Evolutionary conservation across 768 basidiomycete genomes (phyloP).

Genomic region (Trametes cinnabarina): DNA sequence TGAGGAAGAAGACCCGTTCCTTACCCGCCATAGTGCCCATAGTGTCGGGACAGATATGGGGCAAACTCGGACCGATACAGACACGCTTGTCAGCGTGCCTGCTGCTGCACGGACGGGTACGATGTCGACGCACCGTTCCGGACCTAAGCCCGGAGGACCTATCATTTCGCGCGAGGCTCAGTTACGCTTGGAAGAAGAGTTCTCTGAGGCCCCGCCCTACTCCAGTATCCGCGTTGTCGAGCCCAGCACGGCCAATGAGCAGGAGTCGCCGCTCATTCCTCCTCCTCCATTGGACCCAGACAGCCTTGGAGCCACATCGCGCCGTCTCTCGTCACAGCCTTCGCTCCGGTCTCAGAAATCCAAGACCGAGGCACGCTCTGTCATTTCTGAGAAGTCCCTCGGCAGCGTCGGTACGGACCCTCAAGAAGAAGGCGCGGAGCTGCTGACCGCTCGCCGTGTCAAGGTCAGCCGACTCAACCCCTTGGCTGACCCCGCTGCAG

Average conservation of each 20-base stretch:
- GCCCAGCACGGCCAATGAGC: conserved; percentile 23
- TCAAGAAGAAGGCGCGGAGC: conserved; percentile 43
- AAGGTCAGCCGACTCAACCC: conserved; percentile 35
- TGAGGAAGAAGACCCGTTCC: conserved; percentile 66
- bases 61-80: conserved; percentile 26
- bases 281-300: conserved; percentile 39
- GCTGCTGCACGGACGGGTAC: conserved; percentile 20
- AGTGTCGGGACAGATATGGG: conserved; percentile 23
- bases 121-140: conserved; percentile 12
- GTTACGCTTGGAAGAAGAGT: conserved; percentile 34
- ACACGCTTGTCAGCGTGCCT: conserved; percentile 31
- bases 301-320: conserved; percentile 22
- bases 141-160: conserved; percentile 32
- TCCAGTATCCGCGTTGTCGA: conserved; percentile 25
- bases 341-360: conserved; percentile 17
- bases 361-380: conserved; percentile 24
- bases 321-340: conserved; percentile 9
- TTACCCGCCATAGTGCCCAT: conserved; percentile 24
- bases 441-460: conserved; percentile 51
- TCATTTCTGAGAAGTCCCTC: conserved; percentile 26
- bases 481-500: conserved; percentile 1
- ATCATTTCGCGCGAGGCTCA: conserved; percentile 39
- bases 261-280: conserved; percentile 37
- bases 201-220: conserved; percentile 27
- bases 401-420: conserved; percentile 32